Percentiles rank a stretch among this genome's conserved stretches.
These are phyloP conservation scores for Pleoardoris graminearum DNA, from an alignment of 2,329 filamentous ascomycete genomes.

Conservation along the genomic window DNA sequence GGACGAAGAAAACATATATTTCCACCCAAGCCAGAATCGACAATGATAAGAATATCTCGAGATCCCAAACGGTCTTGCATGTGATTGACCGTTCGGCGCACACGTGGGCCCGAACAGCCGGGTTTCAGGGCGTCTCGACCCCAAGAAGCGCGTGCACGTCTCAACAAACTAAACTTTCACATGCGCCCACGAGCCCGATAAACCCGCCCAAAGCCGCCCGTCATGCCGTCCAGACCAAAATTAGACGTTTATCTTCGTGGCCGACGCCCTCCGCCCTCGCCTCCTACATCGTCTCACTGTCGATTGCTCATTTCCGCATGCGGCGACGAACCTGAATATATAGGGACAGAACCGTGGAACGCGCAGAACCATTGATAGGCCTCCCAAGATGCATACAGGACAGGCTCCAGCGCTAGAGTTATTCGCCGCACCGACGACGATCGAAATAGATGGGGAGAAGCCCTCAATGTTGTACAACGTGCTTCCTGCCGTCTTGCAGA, in stretches of 20 bases:
- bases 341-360: neutral
- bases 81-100: neutral
- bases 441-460: slow-evolving; percentile 18
- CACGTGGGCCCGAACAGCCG: no score
- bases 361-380: neutral
- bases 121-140: neutral
- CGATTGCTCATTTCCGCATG: neutral
- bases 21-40: no score
- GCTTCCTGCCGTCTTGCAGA: slow-evolving; percentile 58
- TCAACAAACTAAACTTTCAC: slow-evolving; percentile 8
- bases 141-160: slow-evolving; percentile 5
- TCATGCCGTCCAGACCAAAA: neutral
- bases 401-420: slow-evolving; percentile 12
- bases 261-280: neutral
- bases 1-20: neutral
- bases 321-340: neutral
- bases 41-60: neutral
- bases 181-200: neutral
- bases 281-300: neutral
- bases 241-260: neutral
- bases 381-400: slow-evolving; percentile 1
- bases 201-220: neutral
- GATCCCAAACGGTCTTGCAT: neutral
- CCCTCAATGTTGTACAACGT: slow-evolving; percentile 58
- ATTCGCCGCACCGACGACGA: slow-evolving; percentile 6